phyloP scores from a whole-genome alignment of 441 rosid species.

The Aquilaria agallochum region DNA sequence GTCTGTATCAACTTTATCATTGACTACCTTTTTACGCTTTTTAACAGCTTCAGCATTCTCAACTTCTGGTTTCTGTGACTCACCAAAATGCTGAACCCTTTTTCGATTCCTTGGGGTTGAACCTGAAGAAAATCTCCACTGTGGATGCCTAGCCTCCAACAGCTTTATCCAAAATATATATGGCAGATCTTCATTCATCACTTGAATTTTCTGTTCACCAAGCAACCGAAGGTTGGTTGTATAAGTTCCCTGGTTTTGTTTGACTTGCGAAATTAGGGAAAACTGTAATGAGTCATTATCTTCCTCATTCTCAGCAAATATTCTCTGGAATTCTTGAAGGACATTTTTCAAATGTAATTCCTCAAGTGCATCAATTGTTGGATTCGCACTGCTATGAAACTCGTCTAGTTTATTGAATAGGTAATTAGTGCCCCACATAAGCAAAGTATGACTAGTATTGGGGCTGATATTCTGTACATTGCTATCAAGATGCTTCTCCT shows the following conservation, averaged over 20 bases:
- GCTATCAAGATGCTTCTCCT: slow-evolving; percentile 44
- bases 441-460: slow-evolving; percentile 47
- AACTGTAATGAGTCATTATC: slow-evolving; percentile 27
- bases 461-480: slow-evolving; percentile 38
- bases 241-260: slow-evolving; percentile 51
- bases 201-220: slow-evolving; percentile 56
- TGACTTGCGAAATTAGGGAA: slow-evolving; percentile 49
- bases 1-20: slow-evolving; percentile 25
- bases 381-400: slow-evolving; percentile 36
- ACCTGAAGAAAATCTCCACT: slow-evolving; percentile 61
- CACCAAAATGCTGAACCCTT: slow-evolving; percentile 41
- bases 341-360: slow-evolving; percentile 34
- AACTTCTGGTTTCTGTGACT: slow-evolving; percentile 24
- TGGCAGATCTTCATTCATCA: slow-evolving; percentile 46
- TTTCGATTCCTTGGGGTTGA: slow-evolving; percentile 65
- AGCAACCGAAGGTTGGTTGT: slow-evolving; percentile 39
- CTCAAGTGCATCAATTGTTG: slow-evolving; percentile 27
- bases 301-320: slow-evolving; percentile 43
- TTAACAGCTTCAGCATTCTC: slow-evolving; percentile 36
- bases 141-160: slow-evolving; percentile 52
- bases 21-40: slow-evolving; percentile 52
- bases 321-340: slow-evolving; percentile 45
- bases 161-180: slow-evolving; percentile 72
- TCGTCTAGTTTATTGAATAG: slow-evolving; percentile 61
- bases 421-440: slow-evolving; percentile 84